Evolutionary conservation across 2,329 filamentous ascomycete genomes (phyloP).

Genomic region (Hypoxylon sp.): DNA sequence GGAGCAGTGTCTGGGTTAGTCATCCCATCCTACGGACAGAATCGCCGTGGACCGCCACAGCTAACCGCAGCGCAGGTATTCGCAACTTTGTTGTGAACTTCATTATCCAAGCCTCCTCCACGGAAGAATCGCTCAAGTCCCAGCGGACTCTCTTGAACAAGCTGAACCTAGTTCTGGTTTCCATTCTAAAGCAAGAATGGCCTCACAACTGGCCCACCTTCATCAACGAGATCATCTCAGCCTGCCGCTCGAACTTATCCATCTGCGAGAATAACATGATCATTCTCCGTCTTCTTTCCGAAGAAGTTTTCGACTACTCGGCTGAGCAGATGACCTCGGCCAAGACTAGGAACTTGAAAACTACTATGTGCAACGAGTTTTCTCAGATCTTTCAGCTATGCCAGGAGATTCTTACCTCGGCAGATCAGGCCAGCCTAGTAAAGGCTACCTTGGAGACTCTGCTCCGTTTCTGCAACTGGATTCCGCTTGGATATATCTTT

Average conservation of each 20-base stretch:
- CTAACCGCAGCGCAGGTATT: slow-evolving; percentile 73
- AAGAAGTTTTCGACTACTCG: slow-evolving; percentile 99
- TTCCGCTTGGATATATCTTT: slow-evolving; percentile 97
- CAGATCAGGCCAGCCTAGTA: slow-evolving; percentile 87
- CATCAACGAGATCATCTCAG: slow-evolving; percentile 99
- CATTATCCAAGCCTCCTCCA: slow-evolving; percentile 92
- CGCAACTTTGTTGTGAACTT: slow-evolving; percentile 99
- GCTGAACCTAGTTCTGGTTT: slow-evolving; percentile 96
- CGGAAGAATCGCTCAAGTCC: slow-evolving; percentile 86
- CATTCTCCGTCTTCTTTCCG: slow-evolving; percentile 92
- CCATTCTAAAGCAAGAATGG: slow-evolving; percentile 99
- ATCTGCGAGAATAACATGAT: slow-evolving; percentile 99
- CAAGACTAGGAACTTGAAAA: slow-evolving; percentile 96
- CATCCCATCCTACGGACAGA: slow-evolving; percentile 9
- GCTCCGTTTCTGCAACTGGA: slow-evolving; percentile 98
- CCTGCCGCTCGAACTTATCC: slow-evolving; percentile 93
- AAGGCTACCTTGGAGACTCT: slow-evolving; percentile 97
- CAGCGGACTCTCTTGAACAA: slow-evolving; percentile 96
- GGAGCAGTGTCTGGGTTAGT: slow-evolving; percentile 90
- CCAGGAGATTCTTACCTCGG: slow-evolving; percentile 92
- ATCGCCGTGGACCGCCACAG: neutral
- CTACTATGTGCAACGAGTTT: slow-evolving; percentile 98
- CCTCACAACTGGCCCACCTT: slow-evolving; percentile 99
- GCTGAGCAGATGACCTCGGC: slow-evolving; percentile 99
- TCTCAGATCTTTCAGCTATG: slow-evolving; percentile 98